A percentile compares a stretch with the other conserved stretches of the same genome.
Conservation (phyloP, 192 early-diverging fungal genomes). For the Thoreauomyces humboldtii region DNA sequence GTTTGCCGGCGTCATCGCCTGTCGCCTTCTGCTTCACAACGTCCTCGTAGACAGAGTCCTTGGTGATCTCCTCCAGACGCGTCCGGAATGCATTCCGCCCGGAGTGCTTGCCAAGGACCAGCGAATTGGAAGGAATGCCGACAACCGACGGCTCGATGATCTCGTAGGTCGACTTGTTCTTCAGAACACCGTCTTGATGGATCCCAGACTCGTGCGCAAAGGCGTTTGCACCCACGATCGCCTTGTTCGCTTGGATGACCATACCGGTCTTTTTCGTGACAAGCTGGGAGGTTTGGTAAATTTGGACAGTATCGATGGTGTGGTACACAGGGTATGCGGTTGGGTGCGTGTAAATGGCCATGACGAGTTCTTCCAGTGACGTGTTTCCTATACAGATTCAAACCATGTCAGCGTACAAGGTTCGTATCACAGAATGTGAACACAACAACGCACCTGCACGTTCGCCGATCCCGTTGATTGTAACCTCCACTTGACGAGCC, state of each 20-base stretch:
- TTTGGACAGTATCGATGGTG: slow-evolving; percentile 84
- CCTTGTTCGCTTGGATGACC: slow-evolving; percentile 97
- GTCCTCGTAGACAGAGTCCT: slow-evolving; percentile 48
- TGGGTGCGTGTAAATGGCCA: slow-evolving; percentile 94
- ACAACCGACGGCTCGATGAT: slow-evolving; percentile 93
- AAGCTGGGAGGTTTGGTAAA: slow-evolving; percentile 85
- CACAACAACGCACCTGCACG: slow-evolving; percentile 64
- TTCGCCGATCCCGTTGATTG: slow-evolving; percentile 98
- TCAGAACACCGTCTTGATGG: slow-evolving; percentile 97
- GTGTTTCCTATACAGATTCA: slow-evolving; percentile 91
- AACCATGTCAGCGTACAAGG: background rate
- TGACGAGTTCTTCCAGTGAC: slow-evolving; percentile 91
- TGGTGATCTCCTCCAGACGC: slow-evolving; percentile 74
- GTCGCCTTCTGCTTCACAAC: slow-evolving; percentile 40
- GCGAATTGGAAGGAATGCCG: slow-evolving; percentile 77
- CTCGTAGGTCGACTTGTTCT: slow-evolving; percentile 94
- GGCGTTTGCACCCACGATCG: slow-evolving; percentile 95
- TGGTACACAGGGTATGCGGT: slow-evolving; percentile 82
- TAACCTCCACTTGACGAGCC: slow-evolving; percentile 94
- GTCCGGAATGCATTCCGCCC: slow-evolving; percentile 89
- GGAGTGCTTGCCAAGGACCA: slow-evolving; percentile 95
- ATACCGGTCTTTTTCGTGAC: slow-evolving; percentile 88
- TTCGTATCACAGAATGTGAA: background rate
- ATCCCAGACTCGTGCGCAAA: slow-evolving; percentile 98
- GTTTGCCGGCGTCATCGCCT: no score